These are phyloP conservation scores for Euphorbia tirucalli DNA, from an alignment of 345 rosid genomes.

Conservation along the genomic window DNA sequence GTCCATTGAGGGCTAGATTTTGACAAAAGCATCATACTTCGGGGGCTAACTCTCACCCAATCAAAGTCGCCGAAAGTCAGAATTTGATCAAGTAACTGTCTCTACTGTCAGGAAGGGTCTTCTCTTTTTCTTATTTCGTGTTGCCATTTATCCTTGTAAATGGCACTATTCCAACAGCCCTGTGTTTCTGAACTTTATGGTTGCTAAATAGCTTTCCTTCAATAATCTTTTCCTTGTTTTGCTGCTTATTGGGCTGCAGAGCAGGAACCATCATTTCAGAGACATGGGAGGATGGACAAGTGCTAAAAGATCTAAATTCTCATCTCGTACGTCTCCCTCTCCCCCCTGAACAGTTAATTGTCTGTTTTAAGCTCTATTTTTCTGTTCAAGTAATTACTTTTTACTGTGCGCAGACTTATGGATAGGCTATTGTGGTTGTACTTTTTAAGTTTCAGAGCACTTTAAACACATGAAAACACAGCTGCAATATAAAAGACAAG, in stretches of 20 bases:
- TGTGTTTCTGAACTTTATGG: not conserved
- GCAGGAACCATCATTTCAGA: slow-evolving; percentile 97
- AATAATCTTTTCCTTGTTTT: not conserved
- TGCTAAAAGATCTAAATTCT: slow-evolving; percentile 85
- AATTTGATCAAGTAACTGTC: not conserved
- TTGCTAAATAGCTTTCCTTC: not conserved
- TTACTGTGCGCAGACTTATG: not conserved
- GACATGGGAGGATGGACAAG: slow-evolving; percentile 99
- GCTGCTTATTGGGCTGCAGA: slow-evolving; percentile 43
- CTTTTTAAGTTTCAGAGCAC: not conserved
- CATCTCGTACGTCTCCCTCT: slow-evolving; percentile 63
- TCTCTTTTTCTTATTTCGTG: not conserved
- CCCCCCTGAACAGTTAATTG: not conserved
- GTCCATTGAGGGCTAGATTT: not conserved
- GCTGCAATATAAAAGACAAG: not conserved
- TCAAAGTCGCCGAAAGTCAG: not conserved
- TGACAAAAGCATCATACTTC: not conserved
- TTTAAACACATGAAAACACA: not conserved
- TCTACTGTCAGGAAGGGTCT: not conserved
- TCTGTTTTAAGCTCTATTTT: not conserved
- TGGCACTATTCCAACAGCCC: not conserved
- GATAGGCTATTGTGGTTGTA: not conserved
- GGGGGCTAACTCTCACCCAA: not conserved
- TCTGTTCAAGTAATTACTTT: not conserved
- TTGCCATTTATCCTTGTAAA: not conserved